Evolutionary conservation across 1,284 basidiomycete genomes (phyloP), one percentile per base, ranked within the genome.

Genomic region (Coriolopsis trogii): DNA sequence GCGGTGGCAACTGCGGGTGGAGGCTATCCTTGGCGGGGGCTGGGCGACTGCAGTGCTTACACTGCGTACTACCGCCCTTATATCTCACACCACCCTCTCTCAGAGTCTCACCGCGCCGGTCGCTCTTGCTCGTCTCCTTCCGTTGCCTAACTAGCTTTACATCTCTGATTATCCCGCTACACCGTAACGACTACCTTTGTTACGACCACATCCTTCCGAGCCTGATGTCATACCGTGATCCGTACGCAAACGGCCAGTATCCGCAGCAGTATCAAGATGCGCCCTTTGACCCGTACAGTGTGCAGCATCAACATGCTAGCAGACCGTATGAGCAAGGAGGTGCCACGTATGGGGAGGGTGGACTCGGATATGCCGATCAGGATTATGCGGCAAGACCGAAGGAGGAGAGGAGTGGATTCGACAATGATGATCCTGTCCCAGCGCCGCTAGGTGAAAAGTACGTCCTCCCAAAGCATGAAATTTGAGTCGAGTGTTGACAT

Each of bases 271-370:
- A 73, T 55, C 56, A 66, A 23, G 71, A 77, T 46, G 52, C 69
- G 40, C 71, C 58, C 7, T 81, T 74, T 63, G 77, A 81, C 65
- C 71, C 81, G 15, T 85, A 85, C 64, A 66, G 71, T 46, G 67
- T 65, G 20, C 60, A 66, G 37, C 64, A 75, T 55, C 75, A 77
- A 8, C 78, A 84, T 55, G 73, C 75, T 25, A 70, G 78, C 0
- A 31, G 48, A 37, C 20, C 38, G n/a, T 83, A 71, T 51, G 68
- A 70, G 37, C 70, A 68, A 41, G 63, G 62, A 20, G 66, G 62
- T n/a, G n/a, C n/a, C n/a, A n/a, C n/a, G 6, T 69, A 67, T 58
- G 61, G 49, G 1, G 75, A 79, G 41, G 63, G 60, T 37, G 70
- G 67, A 10, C 78, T 81, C 62, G 67, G 64, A 53, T 77, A 80